Evolutionary conservation across 2,329 filamentous ascomycete genomes (phyloP).

Genomic region (Truncatella angustata): DNA sequence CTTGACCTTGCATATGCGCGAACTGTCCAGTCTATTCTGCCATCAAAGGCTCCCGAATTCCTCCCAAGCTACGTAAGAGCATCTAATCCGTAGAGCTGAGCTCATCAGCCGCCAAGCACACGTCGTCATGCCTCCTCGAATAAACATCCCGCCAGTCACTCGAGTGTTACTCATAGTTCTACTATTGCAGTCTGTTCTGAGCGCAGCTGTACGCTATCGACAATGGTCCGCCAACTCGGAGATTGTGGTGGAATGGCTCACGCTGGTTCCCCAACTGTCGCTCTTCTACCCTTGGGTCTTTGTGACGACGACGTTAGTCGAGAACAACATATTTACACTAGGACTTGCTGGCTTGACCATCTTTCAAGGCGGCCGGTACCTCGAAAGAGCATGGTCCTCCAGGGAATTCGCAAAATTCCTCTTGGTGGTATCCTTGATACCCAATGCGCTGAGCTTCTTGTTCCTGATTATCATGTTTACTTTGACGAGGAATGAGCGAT

Average conservation of each 20-base stretch:
- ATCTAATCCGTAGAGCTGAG: not conserved
- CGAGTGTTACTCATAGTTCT: conserved; percentile 75
- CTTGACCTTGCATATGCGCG: not conserved
- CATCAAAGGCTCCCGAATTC: not conserved
- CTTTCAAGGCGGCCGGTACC: conserved; percentile 89
- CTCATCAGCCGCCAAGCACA: not conserved
- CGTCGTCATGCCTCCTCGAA: conserved; percentile 68
- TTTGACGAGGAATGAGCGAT: conserved; percentile 63
- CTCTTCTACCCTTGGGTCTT: conserved; percentile 93
- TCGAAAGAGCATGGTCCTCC: conserved; percentile 94
- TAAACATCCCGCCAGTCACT: conserved; percentile 92
- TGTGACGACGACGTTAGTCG: conserved; percentile 79
- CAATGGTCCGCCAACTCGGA: conserved; percentile 63
- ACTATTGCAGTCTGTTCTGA: conserved; percentile 76
- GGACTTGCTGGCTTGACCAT: conserved; percentile 73
- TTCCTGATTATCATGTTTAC: conserved; percentile 73
- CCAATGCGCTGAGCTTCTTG: conserved; percentile 74
- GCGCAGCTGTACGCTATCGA: conserved; percentile 72
- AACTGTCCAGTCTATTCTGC: conserved; percentile 1
- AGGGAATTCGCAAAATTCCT: conserved; percentile 90
- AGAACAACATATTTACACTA: conserved; percentile 89
- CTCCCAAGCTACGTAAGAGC: not conserved
- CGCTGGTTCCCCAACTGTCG: conserved; percentile 79
- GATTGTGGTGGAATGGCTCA: conserved; percentile 81
- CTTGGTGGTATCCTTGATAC: conserved; percentile 71